Base-by-base conservation (phyloP, 805 yeast species). In the Gaillardinia entomophila region DNA sequence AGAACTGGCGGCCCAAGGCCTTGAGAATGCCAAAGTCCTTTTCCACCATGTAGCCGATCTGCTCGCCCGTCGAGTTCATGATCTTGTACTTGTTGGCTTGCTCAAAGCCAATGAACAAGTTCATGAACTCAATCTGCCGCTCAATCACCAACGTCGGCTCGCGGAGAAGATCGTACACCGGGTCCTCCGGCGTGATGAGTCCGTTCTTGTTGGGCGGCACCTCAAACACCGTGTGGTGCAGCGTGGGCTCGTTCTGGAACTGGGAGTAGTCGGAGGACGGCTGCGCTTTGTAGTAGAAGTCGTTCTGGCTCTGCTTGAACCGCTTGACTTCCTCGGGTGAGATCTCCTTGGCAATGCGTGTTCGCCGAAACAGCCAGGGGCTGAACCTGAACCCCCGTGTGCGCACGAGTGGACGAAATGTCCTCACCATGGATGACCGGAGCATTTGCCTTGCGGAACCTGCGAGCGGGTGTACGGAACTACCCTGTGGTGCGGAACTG, bases 81-180 rank as follows among this genome's bases (percentile, higher is more conserved):
- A 92, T 71, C 10, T 67, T 70, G 51, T 90, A 90, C 42, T 71
- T 64, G 53, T 89, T 90, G 2, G 92, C 86, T 60, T 92, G 97
- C 54, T 90, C 97, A 47, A 84, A 86, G 1, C 97, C 97, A 10
- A 89, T 51, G 33, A 88, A 71, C 12, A 92, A 67, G 50, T 87
- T 89, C 87, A 87, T 80, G 64, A 81, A 71, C 60, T 92, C 97
- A 16, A 92, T 66, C 50, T 85, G 83, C 36, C 98, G 71, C 50
- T 90, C 96, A 28, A 92, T 76, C 1, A 90, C 87, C 14, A 90
- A 56, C 4, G 90, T 82, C 1, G 97, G 97, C 46, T 86, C 86
- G 26, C 71, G 71, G 26, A 90, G 59, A 4, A 89, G 62, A 27
- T 68, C 64, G 18, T 76, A 71, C 15, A 82, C 68, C 0, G 82